These are phyloP conservation scores for apple (Malus domestica) DNA, from an alignment of 306 rosid genomes.

Conservation along the genomic window ASM211411v1 NC_041803.1:54210501-54211000, in stretches of 20 bases:
- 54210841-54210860: neutral
- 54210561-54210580: neutral
- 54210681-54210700: neutral
- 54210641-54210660: neutral
- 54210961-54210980: neutral
- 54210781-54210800: slow-evolving; percentile 16
- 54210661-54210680: neutral
- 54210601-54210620: neutral
- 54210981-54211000: neutral
- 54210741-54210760: slow-evolving; percentile 4
- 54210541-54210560: neutral
- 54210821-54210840: neutral
- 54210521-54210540: neutral
- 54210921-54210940: neutral
- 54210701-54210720: neutral
- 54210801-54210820: neutral
- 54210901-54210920: neutral
- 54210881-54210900: neutral
- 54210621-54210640: no score
- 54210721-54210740: slow-evolving; percentile 11
- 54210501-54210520: no score
- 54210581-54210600: neutral
- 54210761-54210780: slow-evolving; percentile 10
- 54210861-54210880: neutral
- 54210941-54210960: neutral